These are phyloP conservation scores for Aspergillus pseudotamarii DNA, from an alignment of 2,329 filamentous ascomycete genomes.

Conservation along the genomic window DNA sequence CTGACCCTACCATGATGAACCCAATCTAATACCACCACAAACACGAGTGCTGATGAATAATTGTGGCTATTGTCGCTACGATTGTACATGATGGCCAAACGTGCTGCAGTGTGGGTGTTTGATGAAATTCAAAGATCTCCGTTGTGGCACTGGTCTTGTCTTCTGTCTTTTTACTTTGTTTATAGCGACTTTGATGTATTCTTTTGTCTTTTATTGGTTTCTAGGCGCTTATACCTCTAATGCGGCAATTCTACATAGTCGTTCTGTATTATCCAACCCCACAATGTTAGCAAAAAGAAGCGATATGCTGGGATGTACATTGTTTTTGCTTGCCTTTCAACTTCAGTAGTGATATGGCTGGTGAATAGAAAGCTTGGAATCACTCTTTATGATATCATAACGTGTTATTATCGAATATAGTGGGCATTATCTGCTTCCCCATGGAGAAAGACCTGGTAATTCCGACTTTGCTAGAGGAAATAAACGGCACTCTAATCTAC, in stretches of 20 bases:
- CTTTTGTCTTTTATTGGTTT: neutral
- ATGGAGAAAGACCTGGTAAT: neutral
- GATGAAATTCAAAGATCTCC: neutral
- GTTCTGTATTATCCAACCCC: neutral
- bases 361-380: neutral
- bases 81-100: neutral
- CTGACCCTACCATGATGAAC: slow-evolving; percentile 37
- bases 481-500: neutral
- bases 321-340: neutral
- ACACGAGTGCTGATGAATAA: neutral
- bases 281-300: neutral
- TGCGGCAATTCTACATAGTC: neutral
- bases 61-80: neutral
- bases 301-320: neutral
- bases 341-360: neutral
- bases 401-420: neutral
- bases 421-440: neutral
- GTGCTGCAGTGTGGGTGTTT: slow-evolving; percentile 6
- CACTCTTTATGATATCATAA: neutral
- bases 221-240: neutral
- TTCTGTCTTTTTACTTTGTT: neutral
- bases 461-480: neutral
- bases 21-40: slow-evolving; percentile 31
- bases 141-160: neutral
- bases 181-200: neutral